Evolutionary conservation across 345 rosid genomes (phyloP).

Genomic region (Eucalyptus cladocalyx): DNA sequence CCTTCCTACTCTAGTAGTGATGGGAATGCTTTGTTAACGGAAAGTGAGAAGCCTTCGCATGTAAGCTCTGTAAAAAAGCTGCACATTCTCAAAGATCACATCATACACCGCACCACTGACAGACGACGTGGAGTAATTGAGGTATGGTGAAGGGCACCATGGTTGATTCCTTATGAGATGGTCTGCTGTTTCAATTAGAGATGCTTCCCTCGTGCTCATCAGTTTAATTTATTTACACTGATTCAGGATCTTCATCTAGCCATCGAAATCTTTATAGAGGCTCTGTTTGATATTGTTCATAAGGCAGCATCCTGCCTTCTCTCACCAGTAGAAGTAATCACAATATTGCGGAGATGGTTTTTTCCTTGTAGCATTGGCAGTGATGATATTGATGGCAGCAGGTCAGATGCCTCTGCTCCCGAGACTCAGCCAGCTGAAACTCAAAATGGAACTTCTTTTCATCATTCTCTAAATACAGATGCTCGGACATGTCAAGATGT

Average conservation of each 20-base stretch:
- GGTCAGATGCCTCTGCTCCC: slow-evolving; percentile 19
- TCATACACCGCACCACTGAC: slow-evolving; percentile 69
- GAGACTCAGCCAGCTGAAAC: slow-evolving; percentile 37
- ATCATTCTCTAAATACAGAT: slow-evolving; percentile 77
- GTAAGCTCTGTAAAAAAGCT: slow-evolving; percentile 24
- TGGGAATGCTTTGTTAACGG: not conserved
- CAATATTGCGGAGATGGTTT: slow-evolving; percentile 38
- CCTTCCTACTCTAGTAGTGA: slow-evolving; percentile 22
- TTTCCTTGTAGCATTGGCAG: slow-evolving; percentile 11
- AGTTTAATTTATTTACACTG: not conserved
- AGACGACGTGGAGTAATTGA: slow-evolving; percentile 95
- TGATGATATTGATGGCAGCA: not conserved
- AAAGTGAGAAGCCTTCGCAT: slow-evolving; percentile 18
- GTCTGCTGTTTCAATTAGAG: not conserved
- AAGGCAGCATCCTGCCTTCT: slow-evolving; percentile 55
- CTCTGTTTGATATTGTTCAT: slow-evolving; percentile 68
- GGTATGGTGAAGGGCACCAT: slow-evolving; percentile 13
- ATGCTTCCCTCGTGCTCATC: not conserved
- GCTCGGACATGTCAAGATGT: slow-evolving; percentile 93
- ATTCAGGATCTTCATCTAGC: slow-evolving; percentile 90
- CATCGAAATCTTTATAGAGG: slow-evolving; percentile 77
- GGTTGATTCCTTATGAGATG: not conserved
- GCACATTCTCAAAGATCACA: slow-evolving; percentile 38
- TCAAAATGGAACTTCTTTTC: slow-evolving; percentile 37
- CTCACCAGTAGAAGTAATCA: slow-evolving; percentile 54